These are phyloP conservation scores for Colletotrichum gloeosporioides DNA, from an alignment of 2,329 filamentous ascomycete species.

Conservation along the genomic window DNA sequence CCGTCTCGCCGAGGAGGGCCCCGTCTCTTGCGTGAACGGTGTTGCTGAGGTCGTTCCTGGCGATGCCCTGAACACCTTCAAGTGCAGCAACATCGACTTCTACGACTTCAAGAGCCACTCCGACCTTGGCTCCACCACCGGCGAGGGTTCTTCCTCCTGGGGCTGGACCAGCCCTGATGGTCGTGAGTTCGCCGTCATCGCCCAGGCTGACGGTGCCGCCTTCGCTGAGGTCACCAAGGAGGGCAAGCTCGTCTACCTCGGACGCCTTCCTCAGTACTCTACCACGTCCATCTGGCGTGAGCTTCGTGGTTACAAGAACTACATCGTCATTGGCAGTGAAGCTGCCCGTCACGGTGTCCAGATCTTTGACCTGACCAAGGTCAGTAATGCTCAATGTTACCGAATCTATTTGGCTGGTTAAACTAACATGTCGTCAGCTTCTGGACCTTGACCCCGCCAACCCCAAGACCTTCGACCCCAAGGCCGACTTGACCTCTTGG, in stretches of 20 bases:
- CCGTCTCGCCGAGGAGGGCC: constrained; percentile 12
- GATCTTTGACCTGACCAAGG: constrained; percentile 61
- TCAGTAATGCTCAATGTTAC: constrained; percentile 26
- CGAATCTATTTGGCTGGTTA: neutral
- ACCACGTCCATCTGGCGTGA: constrained; percentile 35
- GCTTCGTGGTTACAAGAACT: constrained; percentile 37
- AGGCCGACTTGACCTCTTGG: constrained; percentile 35
- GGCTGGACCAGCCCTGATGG: constrained; percentile 48
- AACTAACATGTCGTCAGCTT: constrained; percentile 35
- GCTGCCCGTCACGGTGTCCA: constrained; percentile 60
- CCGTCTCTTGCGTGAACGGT: constrained; percentile 22
- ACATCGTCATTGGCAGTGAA: constrained; percentile 39
- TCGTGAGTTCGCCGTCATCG: constrained; percentile 26
- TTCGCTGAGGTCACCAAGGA: constrained; percentile 48
- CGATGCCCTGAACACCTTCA: constrained; percentile 23
- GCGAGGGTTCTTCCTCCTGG: constrained; percentile 37
- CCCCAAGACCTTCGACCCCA: constrained; percentile 32
- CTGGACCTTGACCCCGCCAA: constrained; percentile 46
- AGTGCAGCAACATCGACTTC: constrained; percentile 32
- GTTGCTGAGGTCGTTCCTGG: constrained; percentile 20
- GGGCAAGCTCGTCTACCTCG: constrained; percentile 48
- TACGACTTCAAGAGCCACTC: constrained; percentile 60
- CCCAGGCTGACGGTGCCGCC: constrained; percentile 43
- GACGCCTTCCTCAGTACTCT: constrained; percentile 39
- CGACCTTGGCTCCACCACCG: constrained; percentile 47